These are phyloP conservation scores for Crucibulum laeve DNA, from an alignment of 768 basidiomycete genomes.

Conservation along the genomic window DNA sequence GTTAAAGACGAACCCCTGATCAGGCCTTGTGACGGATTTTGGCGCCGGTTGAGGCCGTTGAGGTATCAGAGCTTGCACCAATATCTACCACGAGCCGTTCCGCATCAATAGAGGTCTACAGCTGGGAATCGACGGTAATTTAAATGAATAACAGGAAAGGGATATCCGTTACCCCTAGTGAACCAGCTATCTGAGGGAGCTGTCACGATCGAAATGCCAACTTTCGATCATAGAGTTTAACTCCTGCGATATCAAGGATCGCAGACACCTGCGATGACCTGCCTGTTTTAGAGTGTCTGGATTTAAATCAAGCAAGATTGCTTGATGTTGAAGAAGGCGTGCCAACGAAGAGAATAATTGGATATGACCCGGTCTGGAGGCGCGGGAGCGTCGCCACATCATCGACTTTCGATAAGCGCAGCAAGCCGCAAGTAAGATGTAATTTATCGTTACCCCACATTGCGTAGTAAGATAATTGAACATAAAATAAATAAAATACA, in stretches of 20 bases:
- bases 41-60: constrained; percentile 19
- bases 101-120: constrained; percentile 18
- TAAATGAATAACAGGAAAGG: constrained; percentile 12
- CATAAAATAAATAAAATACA: neutral
- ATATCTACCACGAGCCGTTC: constrained; percentile 1
- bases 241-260: neutral
- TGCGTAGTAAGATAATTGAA: neutral
- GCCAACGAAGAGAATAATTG: no score
- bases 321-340: neutral
- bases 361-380: no score
- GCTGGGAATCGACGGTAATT: constrained; percentile 16
- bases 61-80: constrained; percentile 16
- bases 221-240: neutral
- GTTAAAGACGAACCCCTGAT: constrained; percentile 25
- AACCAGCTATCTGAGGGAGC: neutral
- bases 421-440: no score
- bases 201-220: neutral
- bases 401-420: no score
- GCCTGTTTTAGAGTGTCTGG: neutral
- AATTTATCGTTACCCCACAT: neutral
- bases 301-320: neutral
- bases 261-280: neutral
- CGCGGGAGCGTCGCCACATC: no score
- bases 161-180: constrained; percentile 9
- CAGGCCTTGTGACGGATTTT: constrained; percentile 23